These are phyloP conservation scores for Linderniella brevidens DNA, from an alignment of 257 asterid species.

Conservation along the genomic window DNA sequence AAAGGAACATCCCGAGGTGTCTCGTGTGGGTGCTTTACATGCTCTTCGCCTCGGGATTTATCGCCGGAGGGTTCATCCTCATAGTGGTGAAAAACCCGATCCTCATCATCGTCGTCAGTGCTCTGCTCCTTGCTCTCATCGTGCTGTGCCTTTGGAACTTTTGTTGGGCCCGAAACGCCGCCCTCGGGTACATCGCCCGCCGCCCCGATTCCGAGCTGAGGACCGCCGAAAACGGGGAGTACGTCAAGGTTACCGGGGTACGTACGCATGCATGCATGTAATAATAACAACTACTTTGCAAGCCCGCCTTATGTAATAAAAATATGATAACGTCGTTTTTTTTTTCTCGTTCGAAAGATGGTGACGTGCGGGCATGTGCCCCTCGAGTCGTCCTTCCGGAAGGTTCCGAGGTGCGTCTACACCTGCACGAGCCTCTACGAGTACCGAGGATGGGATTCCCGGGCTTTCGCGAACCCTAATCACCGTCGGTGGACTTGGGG, in stretches of 20 bases:
- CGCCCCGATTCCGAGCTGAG: constrained; percentile 38
- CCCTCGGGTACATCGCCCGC: constrained; percentile 29
- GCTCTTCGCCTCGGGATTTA: constrained; percentile 53
- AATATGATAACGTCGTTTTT: too few species aligned
- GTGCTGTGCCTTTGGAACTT: constrained; percentile 41
- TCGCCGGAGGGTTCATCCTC: constrained; percentile 58
- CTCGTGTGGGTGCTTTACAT: constrained; percentile 46
- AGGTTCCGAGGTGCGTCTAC: constrained; percentile 56
- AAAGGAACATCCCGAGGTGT: constrained; percentile 41
- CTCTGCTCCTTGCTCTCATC: constrained; percentile 39
- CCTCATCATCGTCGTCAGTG: constrained; percentile 39
- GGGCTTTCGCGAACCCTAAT: constrained; percentile 34
- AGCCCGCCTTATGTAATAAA: background rate
- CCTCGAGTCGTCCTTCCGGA: constrained; percentile 62
- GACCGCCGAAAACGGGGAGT: constrained; percentile 37
- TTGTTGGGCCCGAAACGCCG: constrained; percentile 48
- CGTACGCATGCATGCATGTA: too few species aligned
- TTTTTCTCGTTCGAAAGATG: constrained; percentile 21
- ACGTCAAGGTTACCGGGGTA: constrained; percentile 52
- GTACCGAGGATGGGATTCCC: constrained; percentile 62
- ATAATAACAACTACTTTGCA: background rate
- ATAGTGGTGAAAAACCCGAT: constrained; percentile 49
- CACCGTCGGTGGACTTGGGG: constrained; percentile 68
- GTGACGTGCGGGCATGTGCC: constrained; percentile 70
- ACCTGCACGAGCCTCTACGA: constrained; percentile 50